Evolutionary conservation across 2,329 filamentous ascomycete genomes (phyloP), one percentile per base, ranked within the genome.

Genomic region (Nothopassalora personata): DNA sequence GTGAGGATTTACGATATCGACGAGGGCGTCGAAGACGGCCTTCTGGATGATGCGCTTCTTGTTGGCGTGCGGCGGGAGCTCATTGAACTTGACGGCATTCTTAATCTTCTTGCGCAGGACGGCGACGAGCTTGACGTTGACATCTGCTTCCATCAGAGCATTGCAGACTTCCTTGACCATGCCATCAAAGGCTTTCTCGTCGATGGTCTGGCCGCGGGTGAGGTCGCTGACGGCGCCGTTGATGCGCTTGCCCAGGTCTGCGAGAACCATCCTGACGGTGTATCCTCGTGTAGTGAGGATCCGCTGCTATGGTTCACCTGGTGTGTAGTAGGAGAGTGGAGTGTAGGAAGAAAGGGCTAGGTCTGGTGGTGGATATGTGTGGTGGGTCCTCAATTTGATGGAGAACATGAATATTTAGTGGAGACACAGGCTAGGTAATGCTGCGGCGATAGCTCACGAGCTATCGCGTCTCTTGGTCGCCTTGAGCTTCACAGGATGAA

Each of bases 111-210:
- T 96, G 67, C 93, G 91, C 51, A 99, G 86, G 68, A 88, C 86
- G 71, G 89, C 86, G 60, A 99, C 94, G 54, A 99, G 89, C 70
- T 89, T 89, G 66, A 99, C 90, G 75, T 97, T 99, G 72, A 99
- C 94, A 71, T 99, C 94, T 76, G 94, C 91, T 81, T 96, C 92
- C 72, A 97, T 85, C 19, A 99, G 89, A 62, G 94, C 94, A 66
- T 92, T 86, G 74, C 91, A 96, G 71, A 99, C 97, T 77, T 97
- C 92, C 79, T 97, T 97, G 74, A 99, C 84, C 94, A 99, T 99
- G 70, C 84, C 83, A 80, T 99, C 94, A 75, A 99, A 97, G 46
- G 92, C 91, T 87, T 97, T 97, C 79, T 99, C 94, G 73, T 97
- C 93, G 68, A 97, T 85, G 72, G 96, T 97, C 66, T 86, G 89